Evolutionary conservation across 2,329 filamentous ascomycete genomes (phyloP).

Genomic region (Falciphora oryzae): DNA sequence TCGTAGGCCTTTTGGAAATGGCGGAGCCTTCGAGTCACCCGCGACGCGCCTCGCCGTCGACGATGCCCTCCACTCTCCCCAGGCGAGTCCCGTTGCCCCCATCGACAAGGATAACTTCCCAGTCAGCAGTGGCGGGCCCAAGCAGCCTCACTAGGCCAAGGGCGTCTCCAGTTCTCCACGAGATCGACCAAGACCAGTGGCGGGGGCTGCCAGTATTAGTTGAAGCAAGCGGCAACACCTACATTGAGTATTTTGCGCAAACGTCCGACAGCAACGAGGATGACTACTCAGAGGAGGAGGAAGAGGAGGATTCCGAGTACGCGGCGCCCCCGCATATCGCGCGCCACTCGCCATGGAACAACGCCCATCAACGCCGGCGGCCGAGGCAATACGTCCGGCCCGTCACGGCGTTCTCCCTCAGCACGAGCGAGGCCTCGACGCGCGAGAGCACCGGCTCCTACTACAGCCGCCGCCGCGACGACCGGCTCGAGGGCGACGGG

Average conservation of each 20-base stretch:
- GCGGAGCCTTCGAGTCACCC: not conserved
- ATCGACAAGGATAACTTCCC: too few relatives aligned
- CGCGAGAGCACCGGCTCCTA: not conserved
- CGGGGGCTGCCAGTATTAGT: not conserved
- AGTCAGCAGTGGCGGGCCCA: too few relatives aligned
- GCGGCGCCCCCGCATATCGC: too few relatives aligned
- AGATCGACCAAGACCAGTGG: not conserved
- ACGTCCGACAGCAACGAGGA: not conserved
- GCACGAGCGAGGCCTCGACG: not conserved
- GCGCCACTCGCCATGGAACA: not conserved
- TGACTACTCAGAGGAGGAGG: not conserved
- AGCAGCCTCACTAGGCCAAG: too few relatives aligned
- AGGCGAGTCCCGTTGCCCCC: not conserved
- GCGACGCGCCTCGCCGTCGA: not conserved
- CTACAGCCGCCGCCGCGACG: not conserved
- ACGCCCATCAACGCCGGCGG: too few relatives aligned
- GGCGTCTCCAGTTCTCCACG: not conserved
- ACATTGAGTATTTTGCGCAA: not conserved
- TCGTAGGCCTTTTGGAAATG: not conserved
- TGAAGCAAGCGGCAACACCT: too few relatives aligned
- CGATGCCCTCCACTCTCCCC: not conserved
- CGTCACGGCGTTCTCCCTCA: not conserved
- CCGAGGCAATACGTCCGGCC: not conserved
- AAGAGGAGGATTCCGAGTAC: too few relatives aligned
- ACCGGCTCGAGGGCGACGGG: not conserved